phyloP scores from a whole-genome alignment of 2,329 filamentous ascomycete genomes.

The Lecanicillium sp. region DNA sequence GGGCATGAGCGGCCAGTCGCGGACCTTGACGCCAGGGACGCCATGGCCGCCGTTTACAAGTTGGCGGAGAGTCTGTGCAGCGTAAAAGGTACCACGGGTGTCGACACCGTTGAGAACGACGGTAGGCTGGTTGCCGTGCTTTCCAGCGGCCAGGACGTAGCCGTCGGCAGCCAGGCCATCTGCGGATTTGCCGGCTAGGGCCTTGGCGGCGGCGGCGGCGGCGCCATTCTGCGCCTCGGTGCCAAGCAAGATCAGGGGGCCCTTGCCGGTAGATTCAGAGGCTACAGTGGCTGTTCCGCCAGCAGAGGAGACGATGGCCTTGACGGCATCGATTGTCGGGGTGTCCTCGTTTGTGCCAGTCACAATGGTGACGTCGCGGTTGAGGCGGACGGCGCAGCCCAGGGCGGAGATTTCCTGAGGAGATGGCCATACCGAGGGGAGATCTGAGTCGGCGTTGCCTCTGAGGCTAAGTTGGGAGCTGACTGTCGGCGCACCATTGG shows the following conservation, averaged over 20 bases:
- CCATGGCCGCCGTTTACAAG: slow-evolving; percentile 2
- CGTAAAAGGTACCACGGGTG: slow-evolving; percentile 11
- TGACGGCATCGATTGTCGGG: slow-evolving; percentile 6
- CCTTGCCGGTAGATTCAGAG: not conserved
- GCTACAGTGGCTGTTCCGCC: slow-evolving; percentile 8
- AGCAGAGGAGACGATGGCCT: slow-evolving; percentile 6
- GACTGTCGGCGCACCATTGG: not conserved
- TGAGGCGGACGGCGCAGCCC: slow-evolving; percentile 5
- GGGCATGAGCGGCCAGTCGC: slow-evolving; percentile 13
- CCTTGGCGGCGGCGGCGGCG: slow-evolving; percentile 9
- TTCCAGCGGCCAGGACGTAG: slow-evolving; percentile 9
- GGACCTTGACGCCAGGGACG: slow-evolving; percentile 8
- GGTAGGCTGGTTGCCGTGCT: slow-evolving; percentile 4
- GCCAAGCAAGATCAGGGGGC: slow-evolving; percentile 8
- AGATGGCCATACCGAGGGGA: slow-evolving; percentile 9
- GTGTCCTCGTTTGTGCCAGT: slow-evolving; percentile 9
- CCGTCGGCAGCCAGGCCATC: slow-evolving; percentile 7
- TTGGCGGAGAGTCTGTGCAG: slow-evolving; percentile 11
- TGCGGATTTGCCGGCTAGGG: slow-evolving; percentile 7
- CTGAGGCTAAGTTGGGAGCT: not conserved
- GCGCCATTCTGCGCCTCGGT: slow-evolving; percentile 6
- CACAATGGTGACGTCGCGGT: slow-evolving; percentile 8
- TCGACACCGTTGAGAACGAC: slow-evolving; percentile 11
- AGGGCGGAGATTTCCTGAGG: slow-evolving; percentile 9
- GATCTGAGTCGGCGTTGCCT: not conserved